Percentiles rank a stretch among this genome's conserved stretches.
Conservation (phyloP, 148 eudicot species). For the Rhododendron molle region DNA sequence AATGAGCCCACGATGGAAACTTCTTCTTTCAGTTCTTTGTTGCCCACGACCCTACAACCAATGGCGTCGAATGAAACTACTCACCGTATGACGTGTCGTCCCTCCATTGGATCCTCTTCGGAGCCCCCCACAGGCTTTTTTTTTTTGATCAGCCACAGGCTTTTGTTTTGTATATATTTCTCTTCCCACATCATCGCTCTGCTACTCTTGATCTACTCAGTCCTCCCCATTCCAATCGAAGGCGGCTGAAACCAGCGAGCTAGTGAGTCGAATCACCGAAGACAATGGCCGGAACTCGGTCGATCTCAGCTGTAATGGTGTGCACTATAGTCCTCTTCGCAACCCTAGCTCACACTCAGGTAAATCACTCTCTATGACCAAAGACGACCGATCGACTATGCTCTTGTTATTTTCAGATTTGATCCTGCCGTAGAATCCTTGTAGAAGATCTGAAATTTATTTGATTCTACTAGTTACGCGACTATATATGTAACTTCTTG, state of each 20-base stretch:
- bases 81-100: neutral
- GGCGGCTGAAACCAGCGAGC: slow-evolving; percentile 8
- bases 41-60: slow-evolving; percentile 6
- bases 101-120: neutral
- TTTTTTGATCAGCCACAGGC: neutral
- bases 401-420: neutral
- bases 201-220: neutral
- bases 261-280: neutral
- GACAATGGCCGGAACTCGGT: slow-evolving; percentile 39
- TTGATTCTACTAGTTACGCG: neutral
- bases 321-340: slow-evolving; percentile 38
- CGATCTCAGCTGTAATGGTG: slow-evolving; percentile 24
- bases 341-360: slow-evolving; percentile 58
- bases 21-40: neutral
- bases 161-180: neutral
- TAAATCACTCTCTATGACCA: neutral
- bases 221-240: neutral
- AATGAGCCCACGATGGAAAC: neutral
- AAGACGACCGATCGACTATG: neutral
- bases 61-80: neutral
- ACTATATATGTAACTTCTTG: neutral
- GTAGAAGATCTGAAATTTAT: neutral
- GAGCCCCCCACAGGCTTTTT: neutral
- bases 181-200: neutral
- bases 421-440: neutral